Evolutionary conservation across 805 yeast genomes (phyloP).

Genomic region (Cyberlindnera maclurae): DNA sequence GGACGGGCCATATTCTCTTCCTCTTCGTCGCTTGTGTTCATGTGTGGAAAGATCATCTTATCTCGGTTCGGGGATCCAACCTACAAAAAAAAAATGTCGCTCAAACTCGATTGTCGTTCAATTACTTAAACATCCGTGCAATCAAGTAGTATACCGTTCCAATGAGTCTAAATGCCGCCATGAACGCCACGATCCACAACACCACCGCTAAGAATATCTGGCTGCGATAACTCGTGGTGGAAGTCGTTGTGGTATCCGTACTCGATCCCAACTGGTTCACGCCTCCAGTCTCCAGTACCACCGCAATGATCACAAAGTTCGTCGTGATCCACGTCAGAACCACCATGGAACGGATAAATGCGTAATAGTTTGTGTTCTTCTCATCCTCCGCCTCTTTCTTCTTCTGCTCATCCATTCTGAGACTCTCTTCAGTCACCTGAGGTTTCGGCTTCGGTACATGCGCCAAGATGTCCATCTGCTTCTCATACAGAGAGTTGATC

Average conservation of each 20-base stretch:
- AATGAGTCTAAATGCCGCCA: constrained; percentile 75
- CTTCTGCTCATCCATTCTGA: constrained; percentile 22
- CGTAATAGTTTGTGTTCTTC: constrained; percentile 75
- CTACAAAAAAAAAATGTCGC: too few relatives aligned
- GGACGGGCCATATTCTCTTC: constrained; percentile 1
- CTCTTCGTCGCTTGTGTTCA: background rate
- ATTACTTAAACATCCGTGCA: constrained; percentile 24
- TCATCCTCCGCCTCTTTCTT: constrained; percentile 36
- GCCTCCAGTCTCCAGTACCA: constrained; percentile 84
- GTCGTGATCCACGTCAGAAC: constrained; percentile 86
- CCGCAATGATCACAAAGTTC: constrained; percentile 73
- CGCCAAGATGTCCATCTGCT: constrained; percentile 53
- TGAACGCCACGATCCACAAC: constrained; percentile 87
- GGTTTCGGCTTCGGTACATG: constrained; percentile 24
- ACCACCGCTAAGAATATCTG: constrained; percentile 73
- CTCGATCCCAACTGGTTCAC: constrained; percentile 34
- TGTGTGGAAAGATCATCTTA: too few relatives aligned
- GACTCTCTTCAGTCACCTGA: constrained; percentile 22
- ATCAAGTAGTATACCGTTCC: constrained; percentile 63
- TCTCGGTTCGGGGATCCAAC: too few relatives aligned
- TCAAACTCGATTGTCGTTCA: background rate
- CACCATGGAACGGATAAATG: constrained; percentile 81
- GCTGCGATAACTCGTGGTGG: constrained; percentile 30
- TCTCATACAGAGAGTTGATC: constrained; percentile 66
- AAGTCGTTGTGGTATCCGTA: constrained; percentile 13